phyloP scores from a whole-genome alignment of 768 basidiomycete genomes.

The button mushroom (Agaricus bisporus) region DNA sequence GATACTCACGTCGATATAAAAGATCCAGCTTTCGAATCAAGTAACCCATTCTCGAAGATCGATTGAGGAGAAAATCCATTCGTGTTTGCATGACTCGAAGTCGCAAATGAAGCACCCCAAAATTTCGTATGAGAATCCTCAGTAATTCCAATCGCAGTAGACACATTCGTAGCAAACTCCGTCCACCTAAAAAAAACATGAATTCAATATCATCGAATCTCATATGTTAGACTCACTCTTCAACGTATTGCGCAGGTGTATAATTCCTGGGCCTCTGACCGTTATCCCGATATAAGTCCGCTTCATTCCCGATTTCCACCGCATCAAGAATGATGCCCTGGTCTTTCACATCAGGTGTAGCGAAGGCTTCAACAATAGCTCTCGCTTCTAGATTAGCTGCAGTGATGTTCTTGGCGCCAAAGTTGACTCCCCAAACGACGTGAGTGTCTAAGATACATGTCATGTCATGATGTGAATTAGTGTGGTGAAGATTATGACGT shows the following conservation, averaged over 20 bases:
- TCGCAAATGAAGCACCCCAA: constrained; percentile 44
- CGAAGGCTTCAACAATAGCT: constrained; percentile 44
- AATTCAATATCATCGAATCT: background rate
- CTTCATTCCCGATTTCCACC: constrained; percentile 61
- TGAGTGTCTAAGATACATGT: constrained; percentile 38
- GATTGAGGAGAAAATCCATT: constrained; percentile 57
- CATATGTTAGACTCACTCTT: constrained; percentile 32
- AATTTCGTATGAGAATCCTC: constrained; percentile 35
- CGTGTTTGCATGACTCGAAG: constrained; percentile 34
- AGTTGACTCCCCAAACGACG: constrained; percentile 64
- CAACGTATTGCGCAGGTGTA: constrained; percentile 38
- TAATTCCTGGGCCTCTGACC: constrained; percentile 34
- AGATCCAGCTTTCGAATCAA: constrained; percentile 39
- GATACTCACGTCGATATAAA: constrained; percentile 45
- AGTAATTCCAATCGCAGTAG: constrained; percentile 31
- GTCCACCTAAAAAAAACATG: constrained; percentile 37
- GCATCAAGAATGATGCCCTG: constrained; percentile 45
- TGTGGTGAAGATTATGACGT: too few species aligned
- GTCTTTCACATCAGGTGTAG: constrained; percentile 27
- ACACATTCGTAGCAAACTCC: constrained; percentile 43
- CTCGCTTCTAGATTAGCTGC: constrained; percentile 40
- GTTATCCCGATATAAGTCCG: constrained; percentile 47
- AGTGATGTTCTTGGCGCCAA: constrained; percentile 49
- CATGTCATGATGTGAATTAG: too few species aligned
- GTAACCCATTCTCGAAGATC: constrained; percentile 45